These are phyloP conservation scores for Calonectria hawksworthii DNA, from an alignment of 2,329 filamentous ascomycete species.

Conservation along the genomic window DNA sequence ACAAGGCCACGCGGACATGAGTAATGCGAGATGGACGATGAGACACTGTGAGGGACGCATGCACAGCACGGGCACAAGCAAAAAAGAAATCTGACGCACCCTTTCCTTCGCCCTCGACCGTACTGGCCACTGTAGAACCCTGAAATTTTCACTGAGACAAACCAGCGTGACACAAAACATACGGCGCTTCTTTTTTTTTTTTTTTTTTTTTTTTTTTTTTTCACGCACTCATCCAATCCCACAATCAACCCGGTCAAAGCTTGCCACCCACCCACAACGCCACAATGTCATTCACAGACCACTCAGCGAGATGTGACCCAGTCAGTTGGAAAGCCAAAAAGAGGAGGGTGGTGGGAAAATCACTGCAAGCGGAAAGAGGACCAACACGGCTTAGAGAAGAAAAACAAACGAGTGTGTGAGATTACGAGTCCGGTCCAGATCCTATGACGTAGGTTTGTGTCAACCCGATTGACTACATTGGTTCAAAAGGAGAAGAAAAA, in stretches of 20 bases:
- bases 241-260: neutral
- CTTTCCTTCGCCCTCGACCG: neutral
- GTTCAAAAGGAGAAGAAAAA: neutral
- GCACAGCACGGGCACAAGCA: neutral
- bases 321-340: neutral
- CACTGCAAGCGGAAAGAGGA: neutral
- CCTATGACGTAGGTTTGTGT: conserved; percentile 41
- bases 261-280: conserved; percentile 10
- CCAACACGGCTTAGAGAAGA: neutral
- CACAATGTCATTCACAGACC: conserved; percentile 2
- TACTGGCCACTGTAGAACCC: conserved; percentile 8
- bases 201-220: neutral
- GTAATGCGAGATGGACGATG: conserved; percentile 10
- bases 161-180: conserved; percentile 21
- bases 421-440: conserved; percentile 21
- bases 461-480: conserved; percentile 2
- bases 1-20: conserved; percentile 13
- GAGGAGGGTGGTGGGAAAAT: neutral
- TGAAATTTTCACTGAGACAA: neutral
- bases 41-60: conserved; percentile 1
- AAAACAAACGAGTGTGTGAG: conserved; percentile 3
- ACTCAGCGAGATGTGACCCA: neutral
- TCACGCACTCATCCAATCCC: conserved; percentile 9
- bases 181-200: neutral
- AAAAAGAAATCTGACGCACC: conserved; percentile 6